Evolutionary conservation across 352 stramenopile species (phyloP), one percentile per base, ranked within the genome.

Genomic region (Phytopythium boreale): DNA sequence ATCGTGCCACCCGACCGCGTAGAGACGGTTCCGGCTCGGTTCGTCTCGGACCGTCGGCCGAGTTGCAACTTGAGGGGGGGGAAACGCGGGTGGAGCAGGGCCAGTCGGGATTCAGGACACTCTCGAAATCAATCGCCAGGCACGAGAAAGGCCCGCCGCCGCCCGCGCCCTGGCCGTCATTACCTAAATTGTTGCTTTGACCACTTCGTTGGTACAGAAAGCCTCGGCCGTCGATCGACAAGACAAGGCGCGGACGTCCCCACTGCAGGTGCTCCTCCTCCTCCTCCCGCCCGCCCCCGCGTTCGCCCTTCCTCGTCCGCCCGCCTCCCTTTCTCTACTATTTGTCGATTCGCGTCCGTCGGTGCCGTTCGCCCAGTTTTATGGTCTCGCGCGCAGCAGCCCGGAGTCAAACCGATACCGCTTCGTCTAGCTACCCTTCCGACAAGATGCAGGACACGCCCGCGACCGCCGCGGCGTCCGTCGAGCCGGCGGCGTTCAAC

Each of bases 341-440:
- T 53, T 53, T 34, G 47, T 17, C 47, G 47, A 53, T 53, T 53
- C 47, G 47, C 47, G 47, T 27, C 47, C 47, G 47, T 10, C 47
- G 12, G 20, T 22, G 46, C 22, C 46, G 46, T 15, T 51, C 9
- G 46, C 47, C 47, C 47, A 71, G 67, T 83, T 88, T 83, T 84
- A 88, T 88, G 79, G 75, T 75, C 76, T 82, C 69, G 62, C 36
- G 29, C 52, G 55, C 55, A 22, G n/a, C n/a, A 17, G n/a, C 46
- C n/a, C n/a, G 22, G 20, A 19, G 1, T 12, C 46, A 20, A n/a
- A 0, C 20, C 43, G 20, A 17, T 26, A 64, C 49, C 47, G n/a
- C n/a, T n/a, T n/a, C n/a, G n/a, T 58, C 36, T 34, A 66, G 14
- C 26, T 53, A 49, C 66, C 82, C 73, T 66, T 17, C 44, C 46